Base-by-base conservation (phyloP, 2,329 filamentous ascomycete species). In the Colletotrichum chrysophilum region DNA sequence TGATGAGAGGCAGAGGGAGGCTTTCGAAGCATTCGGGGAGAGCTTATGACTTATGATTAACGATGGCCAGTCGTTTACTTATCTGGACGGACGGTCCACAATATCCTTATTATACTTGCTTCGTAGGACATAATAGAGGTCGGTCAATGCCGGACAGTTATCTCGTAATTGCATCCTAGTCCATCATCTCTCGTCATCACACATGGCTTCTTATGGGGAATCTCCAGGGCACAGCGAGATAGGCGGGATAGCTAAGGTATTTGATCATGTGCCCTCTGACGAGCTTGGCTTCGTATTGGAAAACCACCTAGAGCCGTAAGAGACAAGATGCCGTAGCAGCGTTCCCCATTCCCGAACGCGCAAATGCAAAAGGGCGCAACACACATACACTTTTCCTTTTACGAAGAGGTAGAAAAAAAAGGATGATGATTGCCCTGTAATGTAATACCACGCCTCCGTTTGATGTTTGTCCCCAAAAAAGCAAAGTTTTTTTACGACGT, bases 321-420 rank as follows among this genome's bases (percentile, higher is more conserved):
- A 77, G 77, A 78, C 77, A 77, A 76, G 75, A 78, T 78, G 77
- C 82, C 83, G 82, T 85, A 84, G 84, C 83, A 83, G 83, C 85
- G 85, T 87, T 87, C 84, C 85, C 83, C 85, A 71, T 74, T 85
- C 84, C 85, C 81, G 84, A 86, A 87, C 85, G 86, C 85, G 84
- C 85, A 81, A 87, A 86, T 86, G 85, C 85, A 87, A 84, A 71
- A 67, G 64, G 75, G 62, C 74, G 73, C 73, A 69, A 75, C 28
- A 69, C 34, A 48, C 60, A 74, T 38, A 48, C 60, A 38, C 43
- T 75, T 62, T 68, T 67, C 62, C 62, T 72, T 75, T 72, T 52
- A 38, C 30, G 16, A 52, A 52, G n/a, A 52, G 26, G 26, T 58
- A 61, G 24, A 75, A 67, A 60, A 75, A 73, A 75, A 76, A 73